phyloP scores from a whole-genome alignment of 2,329 filamentous ascomycete genomes.

The Xylaria sp. region DNA sequence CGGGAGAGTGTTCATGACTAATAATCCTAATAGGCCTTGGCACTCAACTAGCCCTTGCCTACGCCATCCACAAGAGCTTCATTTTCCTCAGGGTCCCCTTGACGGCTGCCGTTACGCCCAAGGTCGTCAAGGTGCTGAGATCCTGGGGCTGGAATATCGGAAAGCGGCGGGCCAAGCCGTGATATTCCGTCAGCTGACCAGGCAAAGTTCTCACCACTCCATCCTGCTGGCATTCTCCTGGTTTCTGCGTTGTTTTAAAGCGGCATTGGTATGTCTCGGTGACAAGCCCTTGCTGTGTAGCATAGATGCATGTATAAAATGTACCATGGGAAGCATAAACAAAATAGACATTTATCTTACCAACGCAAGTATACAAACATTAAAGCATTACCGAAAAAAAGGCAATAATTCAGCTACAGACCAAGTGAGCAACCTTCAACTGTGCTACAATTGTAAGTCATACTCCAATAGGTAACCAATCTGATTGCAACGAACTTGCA shows the following conservation, averaged over 20 bases:
- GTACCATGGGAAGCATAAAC: slow-evolving; percentile 17
- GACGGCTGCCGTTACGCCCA: slow-evolving; percentile 89
- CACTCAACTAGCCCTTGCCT: slow-evolving; percentile 91
- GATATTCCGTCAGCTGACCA: slow-evolving; percentile 1
- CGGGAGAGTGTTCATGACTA: slow-evolving; percentile 20
- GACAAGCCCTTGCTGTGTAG: slow-evolving; percentile 11
- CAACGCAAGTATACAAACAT: neutral
- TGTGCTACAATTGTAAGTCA: neutral
- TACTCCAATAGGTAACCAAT: neutral
- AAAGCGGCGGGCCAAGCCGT: slow-evolving; percentile 63
- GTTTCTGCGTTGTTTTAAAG: neutral
- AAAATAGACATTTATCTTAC: slow-evolving; percentile 30
- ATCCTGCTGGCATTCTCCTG: neutral
- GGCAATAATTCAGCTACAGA: neutral
- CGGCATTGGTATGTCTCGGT: slow-evolving; percentile 7
- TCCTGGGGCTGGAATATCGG: slow-evolving; percentile 96
- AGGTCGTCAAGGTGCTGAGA: slow-evolving; percentile 89
- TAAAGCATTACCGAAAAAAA: neutral
- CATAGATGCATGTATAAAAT: slow-evolving; percentile 31
- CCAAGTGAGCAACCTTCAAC: neutral
- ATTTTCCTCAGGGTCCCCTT: slow-evolving; percentile 96
- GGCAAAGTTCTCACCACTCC: slow-evolving; percentile 23
- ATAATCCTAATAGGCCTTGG: slow-evolving; percentile 62
- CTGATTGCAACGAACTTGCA: neutral
- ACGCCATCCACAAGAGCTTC: slow-evolving; percentile 97